Conservation (phyloP, 1,284 basidiomycete species). For the Ceratobasidium sp. region DNA sequence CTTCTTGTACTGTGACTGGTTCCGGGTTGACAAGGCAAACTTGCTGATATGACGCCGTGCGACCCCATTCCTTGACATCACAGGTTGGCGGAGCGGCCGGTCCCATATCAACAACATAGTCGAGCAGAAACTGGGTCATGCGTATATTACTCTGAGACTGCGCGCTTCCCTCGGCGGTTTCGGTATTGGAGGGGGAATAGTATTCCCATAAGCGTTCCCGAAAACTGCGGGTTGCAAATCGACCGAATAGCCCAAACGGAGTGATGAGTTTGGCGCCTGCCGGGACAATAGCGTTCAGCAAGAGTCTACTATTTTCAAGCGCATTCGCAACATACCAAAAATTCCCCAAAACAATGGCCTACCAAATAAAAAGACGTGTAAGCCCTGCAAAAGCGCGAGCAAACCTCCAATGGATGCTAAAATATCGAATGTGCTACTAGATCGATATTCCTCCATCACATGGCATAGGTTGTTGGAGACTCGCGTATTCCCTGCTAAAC, state of each 20-base stretch:
- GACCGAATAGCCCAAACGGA: not conserved
- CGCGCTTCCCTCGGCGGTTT: not conserved
- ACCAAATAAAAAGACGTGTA: constrained; percentile 19
- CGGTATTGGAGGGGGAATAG: not conserved
- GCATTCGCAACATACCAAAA: not conserved
- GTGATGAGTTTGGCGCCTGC: constrained; percentile 3
- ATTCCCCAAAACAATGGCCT: constrained; percentile 21
- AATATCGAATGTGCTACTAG: not conserved
- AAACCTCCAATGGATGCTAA: too few relatives aligned
- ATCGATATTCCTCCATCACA: constrained; percentile 12
- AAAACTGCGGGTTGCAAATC: not conserved
- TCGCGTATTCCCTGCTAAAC: not conserved
- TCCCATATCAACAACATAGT: constrained; percentile 3
- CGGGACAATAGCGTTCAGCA: too few relatives aligned
- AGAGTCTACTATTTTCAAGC: too few relatives aligned
- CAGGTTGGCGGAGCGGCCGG: not conserved
- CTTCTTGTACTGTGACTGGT: too few relatives aligned
- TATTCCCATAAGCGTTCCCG: not conserved
- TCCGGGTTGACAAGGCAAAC: too few relatives aligned
- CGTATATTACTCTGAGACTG: not conserved
- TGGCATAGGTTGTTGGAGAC: not conserved
- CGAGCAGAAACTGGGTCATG: constrained; percentile 7
- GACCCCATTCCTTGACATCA: too few relatives aligned
- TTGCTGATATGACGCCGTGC: too few relatives aligned
- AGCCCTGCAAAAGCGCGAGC: constrained; percentile 12